Evolutionary conservation across 441 rosid genomes (phyloP).

Genomic region (Gossypium lobatum): DNA sequence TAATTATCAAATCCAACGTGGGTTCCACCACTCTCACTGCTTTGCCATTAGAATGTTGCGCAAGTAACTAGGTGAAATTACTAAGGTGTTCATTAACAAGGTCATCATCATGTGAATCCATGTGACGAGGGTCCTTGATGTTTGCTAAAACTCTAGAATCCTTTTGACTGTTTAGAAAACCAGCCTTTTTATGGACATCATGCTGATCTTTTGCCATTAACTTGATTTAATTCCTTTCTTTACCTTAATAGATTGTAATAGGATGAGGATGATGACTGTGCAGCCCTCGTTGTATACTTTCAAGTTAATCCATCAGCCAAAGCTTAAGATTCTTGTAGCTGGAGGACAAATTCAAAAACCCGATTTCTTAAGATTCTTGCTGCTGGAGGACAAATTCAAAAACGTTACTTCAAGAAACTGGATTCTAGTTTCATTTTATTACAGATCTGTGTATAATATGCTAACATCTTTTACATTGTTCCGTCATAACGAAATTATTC

Average conservation of each 20-base stretch:
- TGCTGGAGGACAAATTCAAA: constrained; percentile 1
- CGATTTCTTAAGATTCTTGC: background rate
- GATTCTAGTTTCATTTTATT: background rate
- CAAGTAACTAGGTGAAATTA: constrained; percentile 22
- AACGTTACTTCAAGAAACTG: background rate
- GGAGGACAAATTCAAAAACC: background rate
- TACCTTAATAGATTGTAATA: background rate
- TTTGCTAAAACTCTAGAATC: constrained; percentile 22
- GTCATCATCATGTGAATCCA: constrained; percentile 53
- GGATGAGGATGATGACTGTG: background rate
- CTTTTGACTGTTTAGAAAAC: constrained; percentile 23
- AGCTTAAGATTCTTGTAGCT: background rate
- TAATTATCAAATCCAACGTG: constrained; percentile 23
- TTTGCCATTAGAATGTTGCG: constrained; percentile 33
- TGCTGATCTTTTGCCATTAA: constrained; percentile 10
- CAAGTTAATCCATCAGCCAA: background rate
- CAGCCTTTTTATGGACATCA: constrained; percentile 20
- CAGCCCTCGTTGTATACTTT: background rate
- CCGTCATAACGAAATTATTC: constrained; percentile 9
- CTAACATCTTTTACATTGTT: background rate
- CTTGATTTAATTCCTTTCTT: background rate
- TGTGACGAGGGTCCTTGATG: constrained; percentile 62
- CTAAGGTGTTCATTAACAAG: constrained; percentile 23
- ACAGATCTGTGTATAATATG: background rate
- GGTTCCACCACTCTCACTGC: constrained; percentile 28